These are phyloP conservation scores for Lophiotrema nucula DNA, from an alignment of 495 filamentous ascomycete species.

Conservation along the genomic window DNA sequence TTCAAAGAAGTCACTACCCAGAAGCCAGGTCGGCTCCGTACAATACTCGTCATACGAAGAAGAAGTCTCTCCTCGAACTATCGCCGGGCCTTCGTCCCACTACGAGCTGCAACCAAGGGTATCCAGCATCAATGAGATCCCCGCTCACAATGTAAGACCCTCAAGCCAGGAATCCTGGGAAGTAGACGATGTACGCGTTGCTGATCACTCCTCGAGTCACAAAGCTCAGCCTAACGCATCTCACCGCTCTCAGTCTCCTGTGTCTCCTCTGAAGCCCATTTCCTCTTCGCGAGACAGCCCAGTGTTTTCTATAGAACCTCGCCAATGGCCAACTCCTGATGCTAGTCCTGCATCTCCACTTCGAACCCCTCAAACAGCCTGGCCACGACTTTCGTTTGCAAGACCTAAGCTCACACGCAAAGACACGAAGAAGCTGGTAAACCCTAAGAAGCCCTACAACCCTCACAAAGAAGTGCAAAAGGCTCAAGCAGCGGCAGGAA, in stretches of 20 bases:
- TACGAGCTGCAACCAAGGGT: background rate
- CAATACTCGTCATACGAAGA: background rate
- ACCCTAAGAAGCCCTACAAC: background rate
- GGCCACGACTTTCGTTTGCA: background rate
- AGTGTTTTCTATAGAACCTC: background rate
- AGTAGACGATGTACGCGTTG: background rate
- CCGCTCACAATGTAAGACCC: background rate
- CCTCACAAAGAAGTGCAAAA: background rate
- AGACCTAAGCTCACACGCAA: background rate
- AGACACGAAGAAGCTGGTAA: background rate
- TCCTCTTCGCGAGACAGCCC: background rate
- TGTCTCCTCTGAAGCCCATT: background rate
- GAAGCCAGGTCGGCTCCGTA: background rate
- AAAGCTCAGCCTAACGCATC: too few species aligned
- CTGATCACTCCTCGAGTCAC: too few species aligned
- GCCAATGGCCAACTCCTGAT: background rate
- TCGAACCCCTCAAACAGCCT: background rate
- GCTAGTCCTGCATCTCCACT: background rate
- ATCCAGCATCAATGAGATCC: background rate
- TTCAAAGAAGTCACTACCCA: background rate
- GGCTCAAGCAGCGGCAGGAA: background rate
- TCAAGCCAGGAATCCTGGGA: background rate
- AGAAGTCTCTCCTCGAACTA: background rate
- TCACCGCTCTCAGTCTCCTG: background rate
- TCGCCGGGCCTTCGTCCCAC: background rate